Conservation (phyloP, 768 basidiomycete genomes). For the Kwoniella dejecticola region DNA sequence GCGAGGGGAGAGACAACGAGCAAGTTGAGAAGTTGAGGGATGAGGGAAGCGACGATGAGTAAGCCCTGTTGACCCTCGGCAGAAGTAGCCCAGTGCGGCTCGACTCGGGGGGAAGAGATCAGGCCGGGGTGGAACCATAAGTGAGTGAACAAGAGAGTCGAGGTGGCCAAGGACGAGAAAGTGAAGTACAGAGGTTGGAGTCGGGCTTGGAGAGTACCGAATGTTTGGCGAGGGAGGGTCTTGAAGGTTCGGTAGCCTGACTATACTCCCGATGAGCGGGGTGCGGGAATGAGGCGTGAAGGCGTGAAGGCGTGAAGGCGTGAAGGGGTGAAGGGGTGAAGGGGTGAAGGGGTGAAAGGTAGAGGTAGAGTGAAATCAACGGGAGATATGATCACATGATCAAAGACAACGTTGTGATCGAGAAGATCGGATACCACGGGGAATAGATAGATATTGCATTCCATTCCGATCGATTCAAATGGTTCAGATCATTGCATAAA, state of each 20-base stretch:
- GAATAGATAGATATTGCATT: no score
- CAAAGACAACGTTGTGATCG: no score
- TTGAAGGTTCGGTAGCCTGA: slow-evolving; percentile 38
- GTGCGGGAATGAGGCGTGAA: no score
- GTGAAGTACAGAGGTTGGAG: slow-evolving; percentile 75
- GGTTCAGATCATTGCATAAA: background rate
- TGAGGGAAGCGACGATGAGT: slow-evolving; percentile 33
- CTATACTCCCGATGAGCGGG: slow-evolving; percentile 23
- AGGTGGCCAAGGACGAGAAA: slow-evolving; percentile 63
- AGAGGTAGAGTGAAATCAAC: no score
- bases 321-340: no score
- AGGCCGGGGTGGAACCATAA: slow-evolving; percentile 66
- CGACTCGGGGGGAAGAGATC: slow-evolving; percentile 60
- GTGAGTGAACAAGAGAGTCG: slow-evolving; percentile 60
- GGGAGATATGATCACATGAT: no score
- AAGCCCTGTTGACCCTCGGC: slow-evolving; percentile 46
- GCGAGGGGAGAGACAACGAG: slow-evolving; percentile 73
- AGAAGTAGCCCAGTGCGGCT: slow-evolving; percentile 51
- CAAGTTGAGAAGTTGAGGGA: slow-evolving; percentile 65
- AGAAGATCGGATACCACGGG: no score
- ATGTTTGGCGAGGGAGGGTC: slow-evolving; percentile 64
- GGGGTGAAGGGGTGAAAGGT: no score
- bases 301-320: no score
- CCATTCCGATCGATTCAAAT: no score
- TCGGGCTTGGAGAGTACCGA: slow-evolving; percentile 71